Evolutionary conservation across 2,329 filamentous ascomycete species (phyloP), one percentile per base, ranked within the genome.

Genomic region (Aspergillus hiratsukae): DNA sequence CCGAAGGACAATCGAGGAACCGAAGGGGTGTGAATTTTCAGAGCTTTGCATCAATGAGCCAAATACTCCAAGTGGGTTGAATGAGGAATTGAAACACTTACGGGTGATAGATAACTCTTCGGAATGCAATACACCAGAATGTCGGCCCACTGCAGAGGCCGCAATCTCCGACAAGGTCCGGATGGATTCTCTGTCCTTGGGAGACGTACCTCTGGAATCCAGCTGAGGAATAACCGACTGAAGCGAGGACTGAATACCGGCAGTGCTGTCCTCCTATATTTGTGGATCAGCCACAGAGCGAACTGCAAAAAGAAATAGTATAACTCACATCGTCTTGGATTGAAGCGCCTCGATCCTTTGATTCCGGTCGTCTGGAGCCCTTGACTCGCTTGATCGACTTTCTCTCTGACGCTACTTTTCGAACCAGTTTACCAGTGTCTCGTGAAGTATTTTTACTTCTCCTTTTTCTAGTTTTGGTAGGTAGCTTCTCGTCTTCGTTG

Each of bases 1-100:
- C 89, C 88, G 69, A 94, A 88, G 1, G 84, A 79, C 2, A 96
- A 77, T 27, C 75, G 75, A 1, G 91, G 89, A 10, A 87, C 81
- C 11, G 78, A 76, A 2, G 81, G 74, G 43, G 80, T 78, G 25
- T 80, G 72, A 43, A 80, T 58, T 48, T 72, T 66, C 51, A 77
- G 61, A 48, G 72, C 74, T 74, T 51, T 51, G 23, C n/a, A 46
- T 29, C 31, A 28, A 28, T 61, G 27, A 59, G 53, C 28, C 43
- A 25, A 17, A 48, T 35, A 8, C 9, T 23, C 25, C 1, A 40
- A 27, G 1, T 5, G 31, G 27, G 25, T 23, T 23, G 17, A 11
- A 50, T 5, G n/a, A 27, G 29, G 27, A 21, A n/a, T 46, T 23
- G 17, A 17, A 17, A 52, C 9, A 58, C 62, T 45, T 58, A 66